Percentiles rank a stretch among this genome's conserved stretches.
These are phyloP conservation scores for Penicillium verhagenii DNA, from an alignment of 495 filamentous ascomycete species.

Conservation along the genomic window DNA sequence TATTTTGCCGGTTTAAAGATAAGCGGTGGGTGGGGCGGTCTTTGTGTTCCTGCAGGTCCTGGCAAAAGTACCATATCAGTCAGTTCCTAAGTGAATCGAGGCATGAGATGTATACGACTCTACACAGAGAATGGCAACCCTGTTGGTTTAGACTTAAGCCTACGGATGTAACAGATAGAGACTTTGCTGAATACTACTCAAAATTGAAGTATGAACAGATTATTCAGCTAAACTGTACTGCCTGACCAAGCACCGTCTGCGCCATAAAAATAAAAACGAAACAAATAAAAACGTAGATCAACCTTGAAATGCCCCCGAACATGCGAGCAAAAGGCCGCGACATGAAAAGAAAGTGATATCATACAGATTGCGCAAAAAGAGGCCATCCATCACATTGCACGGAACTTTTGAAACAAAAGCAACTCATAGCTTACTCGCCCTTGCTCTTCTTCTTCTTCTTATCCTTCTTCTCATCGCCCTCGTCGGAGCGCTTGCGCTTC, in stretches of 20 bases:
- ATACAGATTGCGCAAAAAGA: conserved; percentile 41
- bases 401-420: conserved; percentile 29
- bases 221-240: conserved; percentile 35
- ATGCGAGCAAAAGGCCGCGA: conserved; percentile 33
- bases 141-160: neutral
- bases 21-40: conserved; percentile 15
- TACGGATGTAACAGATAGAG: neutral
- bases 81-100: too few species aligned
- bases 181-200: neutral
- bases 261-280: conserved; percentile 24
- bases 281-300: conserved; percentile 27
- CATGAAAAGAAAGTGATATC: conserved; percentile 46
- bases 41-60: neutral
- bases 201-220: conserved; percentile 31
- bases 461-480: conserved; percentile 44
- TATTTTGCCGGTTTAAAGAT: conserved; percentile 22
- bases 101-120: too few species aligned
- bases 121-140: too few species aligned
- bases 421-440: conserved; percentile 37
- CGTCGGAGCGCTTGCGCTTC: conserved; percentile 58
- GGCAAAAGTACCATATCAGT: neutral
- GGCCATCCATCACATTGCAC: conserved; percentile 33
- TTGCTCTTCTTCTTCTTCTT: conserved; percentile 59
- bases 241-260: conserved; percentile 38
- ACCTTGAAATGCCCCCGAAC: conserved; percentile 47